Percentiles rank a stretch among this genome's conserved stretches.
Conservation (phyloP, 2,329 filamentous ascomycete genomes). For the Pyrenophora seminiperda region DNA sequence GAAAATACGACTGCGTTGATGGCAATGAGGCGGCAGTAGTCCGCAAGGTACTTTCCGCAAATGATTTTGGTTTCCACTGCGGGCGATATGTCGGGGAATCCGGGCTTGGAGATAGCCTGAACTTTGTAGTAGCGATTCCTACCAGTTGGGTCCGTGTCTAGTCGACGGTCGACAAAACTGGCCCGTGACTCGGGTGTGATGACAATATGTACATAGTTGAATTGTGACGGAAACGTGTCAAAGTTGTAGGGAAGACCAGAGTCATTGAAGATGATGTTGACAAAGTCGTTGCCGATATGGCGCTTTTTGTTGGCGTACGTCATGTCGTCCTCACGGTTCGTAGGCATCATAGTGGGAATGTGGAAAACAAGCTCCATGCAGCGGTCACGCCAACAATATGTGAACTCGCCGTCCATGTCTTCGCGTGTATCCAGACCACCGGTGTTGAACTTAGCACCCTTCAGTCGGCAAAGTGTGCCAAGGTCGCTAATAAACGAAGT, state of each 20-base stretch:
- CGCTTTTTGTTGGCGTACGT: conserved; percentile 81
- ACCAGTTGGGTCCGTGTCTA: conserved; percentile 50
- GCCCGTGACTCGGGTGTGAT: conserved; percentile 85
- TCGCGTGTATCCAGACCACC: conserved; percentile 83
- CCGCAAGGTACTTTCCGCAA: conserved; percentile 77
- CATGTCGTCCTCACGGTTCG: conserved; percentile 74
- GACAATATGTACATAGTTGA: conserved; percentile 97
- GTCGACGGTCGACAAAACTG: conserved; percentile 67
- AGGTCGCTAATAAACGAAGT: conserved; percentile 81
- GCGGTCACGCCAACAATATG: conserved; percentile 92
- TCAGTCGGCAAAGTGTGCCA: conserved; percentile 79
- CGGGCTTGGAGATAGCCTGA: conserved; percentile 83
- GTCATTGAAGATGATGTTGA: conserved; percentile 98
- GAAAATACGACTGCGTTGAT: conserved; percentile 94
- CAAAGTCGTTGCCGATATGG: conserved; percentile 96
- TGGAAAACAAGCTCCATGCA: conserved; percentile 97
- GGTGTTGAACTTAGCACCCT: conserved; percentile 86
- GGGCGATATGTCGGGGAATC: conserved; percentile 89
- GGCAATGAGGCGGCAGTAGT: conserved; percentile 85
- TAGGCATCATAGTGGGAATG: conserved; percentile 97
- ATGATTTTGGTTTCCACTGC: conserved; percentile 89
- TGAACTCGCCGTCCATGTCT: conserved; percentile 82
- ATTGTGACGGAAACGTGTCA: conserved; percentile 89
- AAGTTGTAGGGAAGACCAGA: conserved; percentile 89
- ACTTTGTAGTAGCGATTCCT: conserved; percentile 77